Conservation (phyloP, 2,329 filamentous ascomycete species). For the Trichoderma sp. region DNA sequence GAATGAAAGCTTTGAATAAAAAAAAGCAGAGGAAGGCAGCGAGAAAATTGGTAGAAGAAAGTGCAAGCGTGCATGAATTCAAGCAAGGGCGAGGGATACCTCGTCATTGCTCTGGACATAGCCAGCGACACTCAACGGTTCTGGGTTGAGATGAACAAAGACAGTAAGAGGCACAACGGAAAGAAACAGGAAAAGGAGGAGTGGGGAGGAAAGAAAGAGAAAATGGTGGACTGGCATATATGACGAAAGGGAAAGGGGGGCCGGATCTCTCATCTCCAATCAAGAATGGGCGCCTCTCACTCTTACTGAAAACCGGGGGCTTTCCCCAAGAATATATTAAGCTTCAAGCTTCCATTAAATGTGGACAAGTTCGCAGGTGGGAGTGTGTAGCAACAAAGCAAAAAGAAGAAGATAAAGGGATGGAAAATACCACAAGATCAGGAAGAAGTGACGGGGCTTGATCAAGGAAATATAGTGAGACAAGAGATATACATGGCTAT, state of each 20-base stretch:
- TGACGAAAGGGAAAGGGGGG: not conserved
- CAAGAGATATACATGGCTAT: not conserved
- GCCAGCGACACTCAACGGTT: not conserved
- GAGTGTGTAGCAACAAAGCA: not conserved
- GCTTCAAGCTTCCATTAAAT: not conserved
- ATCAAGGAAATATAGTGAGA: not conserved
- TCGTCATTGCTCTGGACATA: not conserved
- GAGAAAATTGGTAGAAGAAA: not conserved
- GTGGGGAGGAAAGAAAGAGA: not conserved
- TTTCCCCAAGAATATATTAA: not conserved
- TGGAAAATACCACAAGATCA: not conserved
- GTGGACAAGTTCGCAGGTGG: not conserved
- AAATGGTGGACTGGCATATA: not conserved
- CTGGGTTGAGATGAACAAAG: not conserved
- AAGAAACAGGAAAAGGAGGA: not conserved
- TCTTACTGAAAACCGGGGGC: not conserved
- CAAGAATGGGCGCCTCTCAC: not conserved
- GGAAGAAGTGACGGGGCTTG: not conserved
- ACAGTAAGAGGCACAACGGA: not conserved
- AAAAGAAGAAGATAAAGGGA: too few species aligned
- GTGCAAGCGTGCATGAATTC: not conserved
- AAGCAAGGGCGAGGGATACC: not conserved
- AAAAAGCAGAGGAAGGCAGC: not conserved
- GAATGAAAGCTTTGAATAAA: not conserved
- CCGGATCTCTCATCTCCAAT: not conserved